Base-by-base conservation (phyloP, 345 rosid genomes). In the Toxicodendron radicans region DNA sequence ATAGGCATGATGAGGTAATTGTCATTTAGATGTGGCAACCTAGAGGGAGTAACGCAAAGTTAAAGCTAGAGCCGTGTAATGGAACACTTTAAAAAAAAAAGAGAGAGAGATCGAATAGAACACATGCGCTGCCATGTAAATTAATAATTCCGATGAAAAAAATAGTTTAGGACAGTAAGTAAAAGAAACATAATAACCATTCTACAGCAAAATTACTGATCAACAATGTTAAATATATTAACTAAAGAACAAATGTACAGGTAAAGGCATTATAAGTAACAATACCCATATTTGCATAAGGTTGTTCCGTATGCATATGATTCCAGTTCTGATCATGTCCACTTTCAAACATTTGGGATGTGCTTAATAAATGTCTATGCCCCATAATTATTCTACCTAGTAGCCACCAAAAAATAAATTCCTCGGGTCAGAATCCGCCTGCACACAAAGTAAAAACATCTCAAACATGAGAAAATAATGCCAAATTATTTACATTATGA, bases 301-400 rank as follows among this genome's bases (percentile, higher is more conserved):
- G 88, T 65, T 87, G 90, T 74, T 91, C 98, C 18, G 81, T 68
- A 52, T 81, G 90, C 81, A 83, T 59, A 72, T 83, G 86, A 82
- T 85, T 88, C 98, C 93, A 87, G 78, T 78, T 81, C 81, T 88
- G 89, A 68, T 88, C 92, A 73, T 79, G 85, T 70, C 86, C 95
- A 80, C 71, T 80, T 74, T 85, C 92, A 73, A 89, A 86, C 84
- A 74, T 72, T 57, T 81, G 91, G 58, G 90, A 75, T 35, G 84
- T 72, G 78, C 80, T 81, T 51, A 70, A 87, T 72, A 89, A 85
- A 65, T 87, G 85, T 62, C 88, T 88, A 74, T 91, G 95, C 64
- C 88, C 94, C 98, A 93, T 92, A 51, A 74, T 58, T 60, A 58
- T 58, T 27, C 59, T 62, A 51, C 75, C 64, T 38, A 35, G 64